phyloP scores from a whole-genome alignment of 31 red algal genomes.

The Pterothamnion heteromorphum region DNA sequence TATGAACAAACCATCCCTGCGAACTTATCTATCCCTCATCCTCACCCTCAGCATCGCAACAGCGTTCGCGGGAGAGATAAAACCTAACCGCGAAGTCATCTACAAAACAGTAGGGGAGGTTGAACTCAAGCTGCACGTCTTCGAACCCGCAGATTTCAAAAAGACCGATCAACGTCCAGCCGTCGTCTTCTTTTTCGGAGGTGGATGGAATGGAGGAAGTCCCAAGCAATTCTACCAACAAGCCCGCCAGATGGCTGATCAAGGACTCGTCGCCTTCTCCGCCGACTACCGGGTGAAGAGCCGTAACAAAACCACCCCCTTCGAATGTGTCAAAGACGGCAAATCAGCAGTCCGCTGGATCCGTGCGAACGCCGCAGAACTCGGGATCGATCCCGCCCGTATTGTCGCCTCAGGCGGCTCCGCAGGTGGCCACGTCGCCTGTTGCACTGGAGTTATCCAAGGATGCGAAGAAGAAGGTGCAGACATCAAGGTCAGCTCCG shows the following conservation, averaged over 20 bases:
- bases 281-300: too few relatives aligned
- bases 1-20: too few relatives aligned
- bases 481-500: not conserved
- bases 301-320: not conserved
- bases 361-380: not conserved
- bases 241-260: not conserved
- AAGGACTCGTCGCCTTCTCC: not conserved
- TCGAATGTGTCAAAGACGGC: not conserved
- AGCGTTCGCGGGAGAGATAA: too few relatives aligned
- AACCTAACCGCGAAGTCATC: not conserved
- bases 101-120: not conserved
- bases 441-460: not conserved
- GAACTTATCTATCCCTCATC: too few relatives aligned
- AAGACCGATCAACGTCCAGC: not conserved
- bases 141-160: not conserved
- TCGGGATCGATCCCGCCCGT: not conserved
- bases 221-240: not conserved
- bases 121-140: not conserved
- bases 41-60: too few relatives aligned
- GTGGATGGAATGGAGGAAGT: not conserved
- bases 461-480: not conserved
- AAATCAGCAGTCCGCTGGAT: not conserved
- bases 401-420: not conserved
- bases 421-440: not conserved
- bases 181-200: not conserved